Conservation (phyloP, 768 basidiomycete genomes). For the Suillus paluster region DNA sequence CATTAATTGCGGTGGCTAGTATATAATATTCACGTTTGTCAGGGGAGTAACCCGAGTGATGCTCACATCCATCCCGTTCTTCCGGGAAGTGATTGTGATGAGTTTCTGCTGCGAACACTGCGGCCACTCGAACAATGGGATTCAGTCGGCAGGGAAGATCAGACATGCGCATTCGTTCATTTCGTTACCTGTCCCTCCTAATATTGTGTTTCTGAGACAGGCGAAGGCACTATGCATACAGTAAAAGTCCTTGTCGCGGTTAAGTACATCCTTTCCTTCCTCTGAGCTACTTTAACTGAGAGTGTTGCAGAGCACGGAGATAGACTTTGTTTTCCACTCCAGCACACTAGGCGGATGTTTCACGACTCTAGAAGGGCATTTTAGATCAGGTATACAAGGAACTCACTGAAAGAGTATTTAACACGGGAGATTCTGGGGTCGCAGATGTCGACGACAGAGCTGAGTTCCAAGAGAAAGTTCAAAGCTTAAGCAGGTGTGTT, state of each 20-base stretch:
- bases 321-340: slow-evolving; percentile 87
- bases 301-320: no score
- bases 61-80: slow-evolving; percentile 93
- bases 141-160: slow-evolving; percentile 87
- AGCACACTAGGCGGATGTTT: slow-evolving; percentile 97
- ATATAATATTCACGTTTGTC: slow-evolving; percentile 19
- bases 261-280: no score
- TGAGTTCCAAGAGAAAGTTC: slow-evolving; percentile 80
- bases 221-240: slow-evolving; percentile 84
- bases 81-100: slow-evolving; percentile 93
- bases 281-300: no score
- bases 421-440: slow-evolving; percentile 64
- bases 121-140: slow-evolving; percentile 88
- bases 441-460: slow-evolving; percentile 48
- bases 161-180: slow-evolving; percentile 59
- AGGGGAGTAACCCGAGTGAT: slow-evolving; percentile 92
- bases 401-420: slow-evolving; percentile 84
- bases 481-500: slow-evolving; percentile 71
- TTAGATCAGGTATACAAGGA: slow-evolving; percentile 95
- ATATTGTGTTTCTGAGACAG: slow-evolving; percentile 43
- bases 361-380: slow-evolving; percentile 95
- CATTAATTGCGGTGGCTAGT: neutral
- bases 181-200: neutral
- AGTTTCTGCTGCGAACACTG: slow-evolving; percentile 97
- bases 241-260: slow-evolving; percentile 69